Percentiles rank a stretch among this genome's conserved stretches.
phyloP scores from a whole-genome alignment of 2,329 filamentous ascomycete genomes.

The Diaporthe capsici region DNA sequence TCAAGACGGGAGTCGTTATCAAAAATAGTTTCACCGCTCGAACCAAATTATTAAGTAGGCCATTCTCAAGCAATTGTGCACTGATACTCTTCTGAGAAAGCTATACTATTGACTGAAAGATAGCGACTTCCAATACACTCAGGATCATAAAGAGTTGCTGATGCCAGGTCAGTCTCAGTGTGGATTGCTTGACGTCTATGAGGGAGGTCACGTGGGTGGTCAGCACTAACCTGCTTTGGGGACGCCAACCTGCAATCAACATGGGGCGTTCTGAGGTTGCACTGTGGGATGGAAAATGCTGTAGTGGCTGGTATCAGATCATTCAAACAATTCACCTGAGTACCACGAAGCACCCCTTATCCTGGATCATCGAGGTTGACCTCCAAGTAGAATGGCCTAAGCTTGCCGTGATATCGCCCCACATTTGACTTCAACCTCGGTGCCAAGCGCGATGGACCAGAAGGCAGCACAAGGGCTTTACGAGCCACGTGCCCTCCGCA shows the following conservation, averaged over 20 bases:
- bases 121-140: too few species aligned
- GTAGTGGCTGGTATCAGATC: not conserved
- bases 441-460: not conserved
- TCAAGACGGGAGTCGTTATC: not conserved
- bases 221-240: slow-evolving; percentile 23
- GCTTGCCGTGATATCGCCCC: too few species aligned
- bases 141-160: too few species aligned
- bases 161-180: too few species aligned
- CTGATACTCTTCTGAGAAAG: too few species aligned
- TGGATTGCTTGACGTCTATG: not conserved
- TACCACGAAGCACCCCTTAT: too few species aligned
- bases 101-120: too few species aligned
- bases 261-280: not conserved
- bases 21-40: not conserved
- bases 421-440: too few species aligned
- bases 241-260: slow-evolving; percentile 1
- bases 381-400: not conserved
- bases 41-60: not conserved
- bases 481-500: not conserved
- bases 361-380: not conserved
- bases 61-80: too few species aligned
- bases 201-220: slow-evolving; percentile 9
- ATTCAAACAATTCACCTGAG: not conserved
- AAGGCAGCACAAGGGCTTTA: not conserved
- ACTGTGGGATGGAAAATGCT: not conserved